Base-by-base conservation (phyloP, 2,329 filamentous ascomycete species). In the Capronia epimyces region DNA sequence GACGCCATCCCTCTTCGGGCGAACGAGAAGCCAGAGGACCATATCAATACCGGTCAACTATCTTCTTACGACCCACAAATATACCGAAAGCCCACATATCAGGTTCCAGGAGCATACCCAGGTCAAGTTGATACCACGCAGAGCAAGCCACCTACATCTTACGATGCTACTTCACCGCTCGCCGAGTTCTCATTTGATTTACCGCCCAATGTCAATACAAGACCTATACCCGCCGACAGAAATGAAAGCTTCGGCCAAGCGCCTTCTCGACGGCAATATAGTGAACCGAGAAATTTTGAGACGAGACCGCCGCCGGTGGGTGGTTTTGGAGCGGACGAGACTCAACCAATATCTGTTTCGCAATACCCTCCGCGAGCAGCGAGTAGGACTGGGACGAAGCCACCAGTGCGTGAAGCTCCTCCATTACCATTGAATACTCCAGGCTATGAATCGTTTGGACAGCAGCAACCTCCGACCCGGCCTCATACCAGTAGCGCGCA, bases 171-270 rank as follows among this genome's bases (percentile, higher is more conserved):
- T 34, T 69, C 72, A 46, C 66, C 69, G 41, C 65, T 70, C 55
- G 66, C 86, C 60, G 75, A 80, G 2, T 86, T 85, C 7, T 76
- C 86, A 1, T 89, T 89, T 59, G 87, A 89, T 62, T 84, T 90
- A 77, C 82, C 80, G 1, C 45, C 43, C 13, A 49, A 22, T 18
- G 25, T 10, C 15, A 52, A 31, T 43, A 41, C 21, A 18, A 20
- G 47, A 32, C 32, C 42, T 1, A 36, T 36, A 20, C 43, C 22
- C n/a, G 16, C 46, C 29, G 25, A 37, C 16, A 34, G 44, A 37
- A 46, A 47, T 47, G 48, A 44, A 12, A 18, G 24, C 25, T 15
- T 48, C 36, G 20, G 22, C 16, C 47, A 43, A 24, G 37, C 45
- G 15, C 22, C 46, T 9, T 49, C 52, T 24, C 49, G 45, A 16